phyloP scores from a whole-genome alignment of 306 rosid genomes.

The Begonia peltatifolia region DNA sequence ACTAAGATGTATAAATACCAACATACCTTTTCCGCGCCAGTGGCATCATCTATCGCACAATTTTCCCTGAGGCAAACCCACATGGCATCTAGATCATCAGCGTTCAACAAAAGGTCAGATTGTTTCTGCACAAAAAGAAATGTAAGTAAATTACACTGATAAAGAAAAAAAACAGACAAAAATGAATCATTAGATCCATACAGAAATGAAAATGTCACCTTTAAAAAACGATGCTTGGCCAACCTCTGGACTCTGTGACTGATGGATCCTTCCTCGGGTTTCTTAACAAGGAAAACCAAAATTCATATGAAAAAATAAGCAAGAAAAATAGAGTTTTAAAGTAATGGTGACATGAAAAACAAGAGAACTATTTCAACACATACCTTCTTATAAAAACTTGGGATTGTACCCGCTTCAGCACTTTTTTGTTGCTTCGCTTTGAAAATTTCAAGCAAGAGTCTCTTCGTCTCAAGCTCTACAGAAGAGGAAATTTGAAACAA shows the following conservation, averaged over 20 bases:
- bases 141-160: too few species aligned
- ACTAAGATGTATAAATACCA: slow-evolving; percentile 7
- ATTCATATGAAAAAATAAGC: slow-evolving; percentile 3
- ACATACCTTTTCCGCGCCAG: slow-evolving; percentile 95
- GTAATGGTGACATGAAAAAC: not conserved
- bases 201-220: slow-evolving; percentile 25
- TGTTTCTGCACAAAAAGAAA: slow-evolving; percentile 57
- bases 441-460: slow-evolving; percentile 92
- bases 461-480: slow-evolving; percentile 94
- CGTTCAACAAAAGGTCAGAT: slow-evolving; percentile 90
- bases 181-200: slow-evolving; percentile 7
- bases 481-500: not conserved
- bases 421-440: slow-evolving; percentile 92
- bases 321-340: not conserved
- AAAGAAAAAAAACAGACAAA: slow-evolving; percentile 11
- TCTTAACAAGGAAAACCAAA: slow-evolving; percentile 28
- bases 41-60: slow-evolving; percentile 95
- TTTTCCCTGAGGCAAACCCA: slow-evolving; percentile 97
- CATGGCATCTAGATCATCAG: slow-evolving; percentile 98
- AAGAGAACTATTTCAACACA: slow-evolving; percentile 16
- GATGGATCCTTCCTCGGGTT: slow-evolving; percentile 99
- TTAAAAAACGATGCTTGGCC: slow-evolving; percentile 90
- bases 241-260: slow-evolving; percentile 87
- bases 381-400: slow-evolving; percentile 97
- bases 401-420: slow-evolving; percentile 85